Percentiles rank a stretch among this genome's conserved stretches.
Evolutionary conservation across 2,329 filamentous ascomycete species (phyloP).

Genomic region (Penicillium sp.): DNA sequence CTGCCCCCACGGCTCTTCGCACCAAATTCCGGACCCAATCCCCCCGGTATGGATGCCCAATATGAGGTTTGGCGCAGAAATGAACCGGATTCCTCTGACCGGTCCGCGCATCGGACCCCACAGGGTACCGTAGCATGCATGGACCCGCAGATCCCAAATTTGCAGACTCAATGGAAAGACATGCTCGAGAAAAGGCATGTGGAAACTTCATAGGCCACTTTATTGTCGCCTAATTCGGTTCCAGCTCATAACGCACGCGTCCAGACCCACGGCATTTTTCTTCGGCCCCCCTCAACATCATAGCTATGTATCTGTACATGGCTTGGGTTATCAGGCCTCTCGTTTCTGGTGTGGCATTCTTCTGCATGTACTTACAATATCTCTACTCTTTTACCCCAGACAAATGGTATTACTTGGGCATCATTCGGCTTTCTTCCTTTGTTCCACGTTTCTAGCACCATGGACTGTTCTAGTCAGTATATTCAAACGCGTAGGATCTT

Average conservation of each 20-base stretch:
- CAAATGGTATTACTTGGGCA: constrained; percentile 1
- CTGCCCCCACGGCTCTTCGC: background rate
- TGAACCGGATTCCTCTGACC: constrained; percentile 3
- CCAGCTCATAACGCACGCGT: background rate
- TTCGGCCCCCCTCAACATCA: background rate
- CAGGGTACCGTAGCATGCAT: background rate
- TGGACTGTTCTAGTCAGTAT: background rate
- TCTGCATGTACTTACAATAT: constrained; percentile 20
- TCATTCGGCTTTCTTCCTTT: background rate
- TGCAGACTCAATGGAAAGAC: background rate
- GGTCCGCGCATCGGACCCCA: background rate
- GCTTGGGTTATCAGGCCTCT: constrained; percentile 4
- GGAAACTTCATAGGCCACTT: background rate
- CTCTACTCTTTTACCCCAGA: constrained; percentile 12
- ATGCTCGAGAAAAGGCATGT: background rate
- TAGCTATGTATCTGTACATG: constrained; percentile 4
- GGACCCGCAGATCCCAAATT: background rate
- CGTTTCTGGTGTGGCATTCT: constrained; percentile 10
- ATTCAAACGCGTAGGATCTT: background rate
- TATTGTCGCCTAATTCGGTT: background rate
- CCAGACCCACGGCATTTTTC: background rate
- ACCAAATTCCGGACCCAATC: constrained; percentile 2
- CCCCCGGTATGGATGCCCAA: constrained; percentile 5
- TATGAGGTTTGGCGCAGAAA: background rate
- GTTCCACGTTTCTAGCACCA: background rate